These are phyloP conservation scores for Acidiella bohemica DNA, from an alignment of 495 filamentous ascomycete genomes.

Conservation along the genomic window DNA sequence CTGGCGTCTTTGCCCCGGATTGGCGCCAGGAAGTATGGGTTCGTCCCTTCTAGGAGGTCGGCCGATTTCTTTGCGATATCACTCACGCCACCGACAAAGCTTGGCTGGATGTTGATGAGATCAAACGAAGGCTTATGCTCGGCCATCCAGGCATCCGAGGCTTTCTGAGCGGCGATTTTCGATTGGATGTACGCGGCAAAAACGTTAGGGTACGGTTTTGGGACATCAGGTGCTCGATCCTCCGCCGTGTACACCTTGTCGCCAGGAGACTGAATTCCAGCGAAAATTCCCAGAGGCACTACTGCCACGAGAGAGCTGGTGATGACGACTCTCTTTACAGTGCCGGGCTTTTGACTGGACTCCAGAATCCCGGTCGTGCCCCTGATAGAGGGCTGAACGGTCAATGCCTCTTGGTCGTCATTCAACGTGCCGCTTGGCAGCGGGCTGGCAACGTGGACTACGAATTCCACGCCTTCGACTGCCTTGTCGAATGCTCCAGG, in stretches of 20 bases:
- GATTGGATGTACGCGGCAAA: constrained; percentile 24
- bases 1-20: neutral
- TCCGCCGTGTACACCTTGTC: neutral
- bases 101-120: constrained; percentile 35
- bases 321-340: constrained; percentile 9
- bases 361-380: constrained; percentile 30
- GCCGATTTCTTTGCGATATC: neutral
- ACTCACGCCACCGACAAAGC: constrained; percentile 18
- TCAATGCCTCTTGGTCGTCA: constrained; percentile 21
- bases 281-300: constrained; percentile 27
- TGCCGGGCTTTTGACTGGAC: constrained; percentile 20
- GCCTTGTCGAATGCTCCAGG: constrained; percentile 29
- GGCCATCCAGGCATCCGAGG: constrained; percentile 31
- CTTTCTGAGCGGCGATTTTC: constrained; percentile 29
- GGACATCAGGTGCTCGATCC: neutral
- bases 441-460: constrained; percentile 33
- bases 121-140: constrained; percentile 31
- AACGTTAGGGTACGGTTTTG: neutral
- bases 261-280: constrained; percentile 20
- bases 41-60: too few relatives aligned
- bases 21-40: too few relatives aligned
- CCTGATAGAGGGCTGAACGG: constrained; percentile 30
- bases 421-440: neutral
- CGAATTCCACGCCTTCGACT: constrained; percentile 27
- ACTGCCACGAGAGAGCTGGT: constrained; percentile 6